These are phyloP conservation scores for Penicillium lividum DNA, from an alignment of 495 filamentous ascomycete genomes.

Conservation along the genomic window DNA sequence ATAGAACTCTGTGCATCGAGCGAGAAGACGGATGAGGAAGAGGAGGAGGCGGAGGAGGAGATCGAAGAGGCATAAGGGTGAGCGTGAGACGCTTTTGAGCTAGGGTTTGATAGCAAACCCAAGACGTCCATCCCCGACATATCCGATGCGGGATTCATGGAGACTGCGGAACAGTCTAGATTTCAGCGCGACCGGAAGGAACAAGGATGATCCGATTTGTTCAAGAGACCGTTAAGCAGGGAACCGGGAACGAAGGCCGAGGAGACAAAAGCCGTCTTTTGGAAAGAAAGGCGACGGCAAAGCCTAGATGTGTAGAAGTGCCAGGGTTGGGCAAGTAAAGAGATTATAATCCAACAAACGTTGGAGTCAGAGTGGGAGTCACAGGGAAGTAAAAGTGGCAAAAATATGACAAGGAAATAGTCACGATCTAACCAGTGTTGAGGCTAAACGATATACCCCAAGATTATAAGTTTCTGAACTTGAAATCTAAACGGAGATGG, in stretches of 20 bases:
- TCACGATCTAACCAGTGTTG: slow-evolving; percentile 32
- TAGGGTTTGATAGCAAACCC: slow-evolving; percentile 49
- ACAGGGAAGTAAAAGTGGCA: slow-evolving; percentile 2
- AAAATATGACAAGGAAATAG: slow-evolving; percentile 8
- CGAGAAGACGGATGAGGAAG: slow-evolving; percentile 80
- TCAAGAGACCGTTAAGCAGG: slow-evolving; percentile 47
- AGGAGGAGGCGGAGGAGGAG: slow-evolving; percentile 72
- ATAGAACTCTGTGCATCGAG: slow-evolving; percentile 61
- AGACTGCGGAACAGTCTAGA: slow-evolving; percentile 2
- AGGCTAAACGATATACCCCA: slow-evolving; percentile 18
- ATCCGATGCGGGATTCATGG: slow-evolving; percentile 38
- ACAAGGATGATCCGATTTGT: slow-evolving; percentile 31
- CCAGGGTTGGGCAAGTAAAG: slow-evolving; percentile 30
- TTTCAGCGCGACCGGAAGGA: slow-evolving; percentile 15
- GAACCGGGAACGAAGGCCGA: slow-evolving; percentile 51
- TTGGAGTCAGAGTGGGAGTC: background rate
- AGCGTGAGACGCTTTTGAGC: slow-evolving; percentile 42
- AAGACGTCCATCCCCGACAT: slow-evolving; percentile 53
- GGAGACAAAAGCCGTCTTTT: slow-evolving; percentile 48
- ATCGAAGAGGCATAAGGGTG: slow-evolving; percentile 67
- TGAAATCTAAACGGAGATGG: slow-evolving; percentile 21
- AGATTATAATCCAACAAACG: background rate
- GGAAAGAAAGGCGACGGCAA: slow-evolving; percentile 48
- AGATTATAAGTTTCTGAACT: slow-evolving; percentile 19
- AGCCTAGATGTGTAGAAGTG: slow-evolving; percentile 38